Conservation (phyloP, 164 flowering plant species). For the Umbellularia californica region DNA sequence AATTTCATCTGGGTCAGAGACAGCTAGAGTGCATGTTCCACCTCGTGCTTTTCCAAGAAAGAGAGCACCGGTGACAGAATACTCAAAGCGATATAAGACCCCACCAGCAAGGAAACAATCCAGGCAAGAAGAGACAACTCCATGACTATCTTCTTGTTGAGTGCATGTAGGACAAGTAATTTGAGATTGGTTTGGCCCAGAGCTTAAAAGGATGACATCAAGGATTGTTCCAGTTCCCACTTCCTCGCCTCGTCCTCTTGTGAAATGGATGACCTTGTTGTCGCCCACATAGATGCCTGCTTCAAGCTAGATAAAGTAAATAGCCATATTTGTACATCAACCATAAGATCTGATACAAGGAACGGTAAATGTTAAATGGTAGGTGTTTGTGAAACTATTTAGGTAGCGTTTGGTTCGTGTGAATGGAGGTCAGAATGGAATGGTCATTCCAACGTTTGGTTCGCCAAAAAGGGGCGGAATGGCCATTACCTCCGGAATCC, state of each 20-base stretch:
- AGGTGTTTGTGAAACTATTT: no score
- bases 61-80: constrained; percentile 27
- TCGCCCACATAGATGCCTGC: constrained; percentile 80
- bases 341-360: no score
- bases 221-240: constrained; percentile 83
- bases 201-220: constrained; percentile 53
- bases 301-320: neutral
- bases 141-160: constrained; percentile 37
- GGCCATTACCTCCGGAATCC: no score
- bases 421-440: no score
- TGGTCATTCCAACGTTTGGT: no score
- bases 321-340: neutral
- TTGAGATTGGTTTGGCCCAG: constrained; percentile 26
- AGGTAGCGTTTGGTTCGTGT: no score
- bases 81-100: constrained; percentile 33
- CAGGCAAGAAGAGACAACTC: constrained; percentile 39
- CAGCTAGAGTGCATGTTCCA: constrained; percentile 46
- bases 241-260: constrained; percentile 74
- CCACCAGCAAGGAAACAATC: constrained; percentile 42
- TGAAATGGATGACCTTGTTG: constrained; percentile 78
- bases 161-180: constrained; percentile 36
- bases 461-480: no score
- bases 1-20: constrained; percentile 26
- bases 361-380: no score
- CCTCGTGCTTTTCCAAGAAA: constrained; percentile 37